Evolutionary conservation across 768 basidiomycete species (phyloP).

Genomic region (Collybiopsis confluens): DNA sequence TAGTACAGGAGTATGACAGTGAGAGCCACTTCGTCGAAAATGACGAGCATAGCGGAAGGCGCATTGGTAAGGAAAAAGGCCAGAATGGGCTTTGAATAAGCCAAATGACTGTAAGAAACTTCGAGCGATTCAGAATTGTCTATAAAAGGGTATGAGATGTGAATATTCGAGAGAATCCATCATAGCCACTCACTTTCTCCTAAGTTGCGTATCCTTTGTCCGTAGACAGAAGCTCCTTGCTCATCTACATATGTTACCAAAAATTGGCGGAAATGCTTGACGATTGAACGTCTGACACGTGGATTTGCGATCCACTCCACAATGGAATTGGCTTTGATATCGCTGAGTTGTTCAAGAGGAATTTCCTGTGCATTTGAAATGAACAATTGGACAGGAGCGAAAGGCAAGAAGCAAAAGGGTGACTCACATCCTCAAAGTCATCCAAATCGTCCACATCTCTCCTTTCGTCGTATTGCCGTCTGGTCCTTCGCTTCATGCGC

Average conservation of each 20-base stretch:
- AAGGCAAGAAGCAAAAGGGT: slow-evolving; percentile 1
- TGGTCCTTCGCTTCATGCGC: slow-evolving; percentile 74
- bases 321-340: slow-evolving; percentile 96
- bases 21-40: slow-evolving; percentile 94
- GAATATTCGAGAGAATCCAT: slow-evolving; percentile 16
- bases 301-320: slow-evolving; percentile 97
- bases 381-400: slow-evolving; percentile 10
- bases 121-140: slow-evolving; percentile 97
- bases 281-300: slow-evolving; percentile 84
- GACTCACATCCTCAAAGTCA: slow-evolving; percentile 76
- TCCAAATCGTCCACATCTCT: slow-evolving; percentile 88
- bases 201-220: slow-evolving; percentile 85
- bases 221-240: slow-evolving; percentile 87
- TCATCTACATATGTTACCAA: slow-evolving; percentile 96
- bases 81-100: slow-evolving; percentile 87
- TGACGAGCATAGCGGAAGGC: slow-evolving; percentile 85
- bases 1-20: slow-evolving; percentile 94
- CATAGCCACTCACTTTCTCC: slow-evolving; percentile 75
- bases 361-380: slow-evolving; percentile 59
- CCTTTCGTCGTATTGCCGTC: slow-evolving; percentile 92
- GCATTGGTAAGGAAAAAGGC: slow-evolving; percentile 98
- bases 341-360: slow-evolving; percentile 91
- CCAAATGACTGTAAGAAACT: slow-evolving; percentile 94
- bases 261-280: slow-evolving; percentile 91
- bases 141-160: slow-evolving; percentile 28